These are phyloP conservation scores for Aspergillus bertholletiae DNA, from an alignment of 495 filamentous ascomycete genomes.

Conservation along the genomic window DNA sequence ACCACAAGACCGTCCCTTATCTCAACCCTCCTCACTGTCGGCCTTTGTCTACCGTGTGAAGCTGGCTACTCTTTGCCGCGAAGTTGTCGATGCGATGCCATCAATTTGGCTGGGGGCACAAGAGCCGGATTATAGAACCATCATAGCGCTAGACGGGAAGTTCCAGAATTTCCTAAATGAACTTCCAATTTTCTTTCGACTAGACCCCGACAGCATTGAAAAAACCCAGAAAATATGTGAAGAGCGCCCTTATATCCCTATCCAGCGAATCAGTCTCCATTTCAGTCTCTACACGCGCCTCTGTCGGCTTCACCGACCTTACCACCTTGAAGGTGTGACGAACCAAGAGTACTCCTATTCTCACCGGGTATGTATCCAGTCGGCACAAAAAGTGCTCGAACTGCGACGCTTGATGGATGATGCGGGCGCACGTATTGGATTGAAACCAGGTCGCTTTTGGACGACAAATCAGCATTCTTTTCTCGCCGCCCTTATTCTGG, in stretches of 20 bases:
- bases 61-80: conserved; percentile 22
- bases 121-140: conserved; percentile 19
- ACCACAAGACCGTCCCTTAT: conserved; percentile 10
- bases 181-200: conserved; percentile 20
- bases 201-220: conserved; percentile 19
- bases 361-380: conserved; percentile 21
- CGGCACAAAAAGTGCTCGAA: conserved; percentile 24
- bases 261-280: conserved; percentile 19
- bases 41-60: conserved; percentile 21
- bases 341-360: conserved; percentile 29
- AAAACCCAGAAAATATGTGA: conserved; percentile 16
- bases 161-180: conserved; percentile 15
- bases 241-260: conserved; percentile 24
- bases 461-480: conserved; percentile 25
- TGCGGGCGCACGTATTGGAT: conserved; percentile 4
- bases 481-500: conserved; percentile 26
- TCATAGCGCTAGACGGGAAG: conserved; percentile 21
- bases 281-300: conserved; percentile 24
- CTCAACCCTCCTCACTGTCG: conserved; percentile 21
- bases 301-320: conserved; percentile 28
- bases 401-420: conserved; percentile 27
- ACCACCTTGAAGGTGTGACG: conserved; percentile 22
- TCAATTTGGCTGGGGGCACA: conserved; percentile 17
- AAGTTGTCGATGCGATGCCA: conserved; percentile 26
- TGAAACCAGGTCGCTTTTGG: conserved; percentile 20